These are phyloP conservation scores for Strobilomyces echinocephalus DNA, from an alignment of 768 basidiomycete genomes.

Conservation along the genomic window DNA sequence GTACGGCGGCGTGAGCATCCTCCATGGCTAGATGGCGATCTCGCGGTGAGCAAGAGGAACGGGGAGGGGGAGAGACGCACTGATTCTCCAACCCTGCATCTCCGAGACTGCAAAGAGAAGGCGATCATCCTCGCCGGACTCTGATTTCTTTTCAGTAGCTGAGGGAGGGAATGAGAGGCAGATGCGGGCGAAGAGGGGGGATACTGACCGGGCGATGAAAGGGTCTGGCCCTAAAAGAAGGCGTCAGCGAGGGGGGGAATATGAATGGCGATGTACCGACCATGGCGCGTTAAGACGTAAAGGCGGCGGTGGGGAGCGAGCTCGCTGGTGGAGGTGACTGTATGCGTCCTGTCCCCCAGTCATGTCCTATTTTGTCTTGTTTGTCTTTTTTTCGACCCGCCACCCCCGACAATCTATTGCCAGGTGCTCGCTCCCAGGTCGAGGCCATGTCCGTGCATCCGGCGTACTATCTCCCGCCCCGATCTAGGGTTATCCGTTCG, in stretches of 20 bases:
- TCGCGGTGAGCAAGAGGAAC: not conserved
- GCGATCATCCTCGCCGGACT: slow-evolving; percentile 63
- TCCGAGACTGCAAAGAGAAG: slow-evolving; percentile 79
- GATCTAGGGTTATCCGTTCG: slow-evolving; percentile 1
- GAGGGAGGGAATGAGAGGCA: not conserved
- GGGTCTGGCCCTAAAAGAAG: slow-evolving; percentile 70
- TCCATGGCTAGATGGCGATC: slow-evolving; percentile 77
- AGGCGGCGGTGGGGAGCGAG: slow-evolving; percentile 4
- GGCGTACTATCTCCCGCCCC: slow-evolving; percentile 14
- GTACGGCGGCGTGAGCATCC: slow-evolving; percentile 79
- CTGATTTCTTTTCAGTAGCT: slow-evolving; percentile 83
- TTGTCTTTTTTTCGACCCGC: slow-evolving; percentile 21
- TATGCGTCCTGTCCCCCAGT: slow-evolving; percentile 12
- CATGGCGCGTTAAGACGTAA: slow-evolving; percentile 30
- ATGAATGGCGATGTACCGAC: slow-evolving; percentile 15
- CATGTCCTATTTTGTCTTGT: slow-evolving; percentile 30
- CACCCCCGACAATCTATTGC: slow-evolving; percentile 1
- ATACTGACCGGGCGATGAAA: slow-evolving; percentile 69
- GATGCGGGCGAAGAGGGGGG: not conserved
- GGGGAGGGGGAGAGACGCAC: slow-evolving; percentile 49
- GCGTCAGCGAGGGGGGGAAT: not conserved
- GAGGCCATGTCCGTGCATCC: not conserved
- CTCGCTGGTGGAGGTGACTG: not conserved
- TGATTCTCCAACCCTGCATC: slow-evolving; percentile 99
- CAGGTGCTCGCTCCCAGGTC: no score